Evolutionary conservation across 1,139 yeast genomes (phyloP), one percentile per base, ranked within the genome.

Genomic region (Suhomyces bribrorum): DNA sequence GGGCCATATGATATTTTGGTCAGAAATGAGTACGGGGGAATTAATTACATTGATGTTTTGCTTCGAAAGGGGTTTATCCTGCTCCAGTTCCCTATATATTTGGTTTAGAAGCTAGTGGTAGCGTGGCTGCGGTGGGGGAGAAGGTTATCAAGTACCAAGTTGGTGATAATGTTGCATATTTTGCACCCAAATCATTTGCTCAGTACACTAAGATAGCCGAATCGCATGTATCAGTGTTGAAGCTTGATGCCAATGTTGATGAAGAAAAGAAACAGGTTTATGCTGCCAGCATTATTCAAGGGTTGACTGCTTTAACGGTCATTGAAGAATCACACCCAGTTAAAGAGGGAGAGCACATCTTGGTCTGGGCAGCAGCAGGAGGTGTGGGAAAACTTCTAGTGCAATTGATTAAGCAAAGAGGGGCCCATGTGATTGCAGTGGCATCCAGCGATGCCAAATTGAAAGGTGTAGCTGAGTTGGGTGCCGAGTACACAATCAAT

Each of bases 351-450:
- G 96, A 90, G 45, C 74, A 61, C 48, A 75, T 84, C 29, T 69
- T 89, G 38, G 81, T 87, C 26, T 88, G 89, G 71, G 97, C 97
- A 2, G 96, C 96, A 13, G 96, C 96, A 7, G 97, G 97, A 34
- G 96, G 97, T 41, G 92, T 86, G 36, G 97, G 97, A 2, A 72
- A 77, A 37, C 50, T 86, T 12, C 61, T 87, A 38, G 71, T 73
- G 31, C 96, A 88, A 61, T 64, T 88, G 60, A 64, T 82, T 36
- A 57, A 72, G 24, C 62, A 61, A 18, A 68, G 68, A 36, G 95
- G 95, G 17, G 96, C 89, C 3, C 81, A 77, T 46, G 90, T 82
- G 34, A 88, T 90, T 63, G 96, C 94, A 2, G 70, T 86, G 28
- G 92, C 95, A 3, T 86, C 96, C 1, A 71, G 86, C 8, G 75